Base-by-base conservation (phyloP, 139 green algal genomes). In the Nannochloris sp. region DNA sequence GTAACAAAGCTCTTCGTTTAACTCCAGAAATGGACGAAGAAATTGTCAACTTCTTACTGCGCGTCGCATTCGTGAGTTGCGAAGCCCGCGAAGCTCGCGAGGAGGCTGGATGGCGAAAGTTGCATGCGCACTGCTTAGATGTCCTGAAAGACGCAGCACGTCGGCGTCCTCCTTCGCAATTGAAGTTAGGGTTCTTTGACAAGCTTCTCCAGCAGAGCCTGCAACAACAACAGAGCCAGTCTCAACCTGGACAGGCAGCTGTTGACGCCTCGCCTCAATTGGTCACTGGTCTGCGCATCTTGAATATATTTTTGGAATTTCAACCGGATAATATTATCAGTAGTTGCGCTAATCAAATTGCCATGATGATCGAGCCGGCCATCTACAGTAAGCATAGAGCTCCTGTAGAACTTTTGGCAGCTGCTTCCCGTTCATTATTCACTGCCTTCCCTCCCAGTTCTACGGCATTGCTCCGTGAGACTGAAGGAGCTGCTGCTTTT, bases 31-130 rank as follows among this genome's bases (percentile, higher is more conserved):
- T 93, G 90, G 75, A 87, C 34, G 83, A 95, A 35, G 79, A 83
- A 61, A 61, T 98, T 31, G 64, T 97, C 27, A 94, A 84, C 67
- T 98, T 98, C 72, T 61, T 98, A 24, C 72, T 88, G 34, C 85
- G 92, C 51, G 89, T 97, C 71, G 71, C 73, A 1, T 93, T 96
- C 63, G 30, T 92, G 9, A 80, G 69, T 24, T 72, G 69, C 32
- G 69, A 76, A 19, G 44, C 55, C 5, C 53, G 69, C 10, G 69
- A 76, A 6, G n/a, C n/a, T n/a, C 36, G 69, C 6, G 69, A 76
- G 31, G 83, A 90, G 55, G 70, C 73, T n/a, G 84, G 86, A 23
- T 67, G 73, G 67, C 71, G 69, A 30, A 69, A 54, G 38, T 60
- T 90, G 30, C 63, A 87, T 47, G 33, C 23, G 9, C 68, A 78